phyloP scores from a whole-genome alignment of 768 basidiomycete genomes.

The Phylloporus sp. region DNA sequence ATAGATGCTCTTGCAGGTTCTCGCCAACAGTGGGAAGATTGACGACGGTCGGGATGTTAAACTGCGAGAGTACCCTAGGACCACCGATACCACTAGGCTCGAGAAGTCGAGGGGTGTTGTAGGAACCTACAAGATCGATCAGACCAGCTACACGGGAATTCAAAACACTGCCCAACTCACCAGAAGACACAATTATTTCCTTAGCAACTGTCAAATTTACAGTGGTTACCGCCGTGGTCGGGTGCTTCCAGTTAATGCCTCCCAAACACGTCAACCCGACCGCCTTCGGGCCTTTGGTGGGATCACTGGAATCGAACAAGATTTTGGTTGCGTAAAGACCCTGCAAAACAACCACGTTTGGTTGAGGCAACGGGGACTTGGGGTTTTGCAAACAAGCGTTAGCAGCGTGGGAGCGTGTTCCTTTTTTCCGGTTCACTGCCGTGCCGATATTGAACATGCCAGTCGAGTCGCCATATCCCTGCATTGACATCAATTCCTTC shows the following conservation, averaged over 20 bases:
- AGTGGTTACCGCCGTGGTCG: background rate
- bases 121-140: slow-evolving; percentile 2
- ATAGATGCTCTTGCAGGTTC: slow-evolving; percentile 18
- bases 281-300: background rate
- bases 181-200: slow-evolving; percentile 5
- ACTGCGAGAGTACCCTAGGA: slow-evolving; percentile 9
- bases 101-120: slow-evolving; percentile 18
- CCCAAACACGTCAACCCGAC: slow-evolving; percentile 10
- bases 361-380: slow-evolving; percentile 5
- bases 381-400: slow-evolving; percentile 15
- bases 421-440: slow-evolving; percentile 11
- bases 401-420: slow-evolving; percentile 17
- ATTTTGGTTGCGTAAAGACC: slow-evolving; percentile 11
- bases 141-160: background rate
- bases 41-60: slow-evolving; percentile 6
- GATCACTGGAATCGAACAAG: slow-evolving; percentile 1
- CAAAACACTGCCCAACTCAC: background rate
- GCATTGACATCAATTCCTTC: background rate
- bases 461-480: slow-evolving; percentile 14
- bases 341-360: slow-evolving; percentile 8
- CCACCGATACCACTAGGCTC: slow-evolving; percentile 18
- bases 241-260: slow-evolving; percentile 11
- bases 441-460: slow-evolving; percentile 18
- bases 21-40: slow-evolving; percentile 16
- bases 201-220: slow-evolving; percentile 3